A percentile compares a stretch with the other conserved stretches of the same genome.
Conservation (phyloP, 441 rosid species). For the Macaranga tanarius region DNA sequence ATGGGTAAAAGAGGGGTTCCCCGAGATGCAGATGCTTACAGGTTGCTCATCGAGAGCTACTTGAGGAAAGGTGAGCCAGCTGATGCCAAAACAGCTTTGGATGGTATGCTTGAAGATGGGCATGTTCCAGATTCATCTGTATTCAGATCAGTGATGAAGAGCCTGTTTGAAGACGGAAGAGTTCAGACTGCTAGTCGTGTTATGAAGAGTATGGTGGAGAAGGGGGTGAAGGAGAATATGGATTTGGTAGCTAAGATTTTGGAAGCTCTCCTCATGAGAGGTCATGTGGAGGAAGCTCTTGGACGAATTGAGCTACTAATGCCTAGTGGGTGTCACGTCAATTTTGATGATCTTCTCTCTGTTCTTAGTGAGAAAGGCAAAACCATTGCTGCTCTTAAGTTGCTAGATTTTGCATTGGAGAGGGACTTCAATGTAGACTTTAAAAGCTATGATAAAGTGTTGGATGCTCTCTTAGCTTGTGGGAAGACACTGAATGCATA, state of each 20-base stretch:
- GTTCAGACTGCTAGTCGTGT: slow-evolving; percentile 95
- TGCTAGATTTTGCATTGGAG: slow-evolving; percentile 72
- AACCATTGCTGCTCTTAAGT: slow-evolving; percentile 78
- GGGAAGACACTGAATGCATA: slow-evolving; percentile 95
- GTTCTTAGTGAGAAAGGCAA: slow-evolving; percentile 74
- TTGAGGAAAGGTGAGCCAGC: slow-evolving; percentile 93
- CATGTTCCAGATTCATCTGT: slow-evolving; percentile 63
- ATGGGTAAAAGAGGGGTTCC: slow-evolving; percentile 80
- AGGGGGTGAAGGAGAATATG: slow-evolving; percentile 69
- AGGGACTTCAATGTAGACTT: slow-evolving; percentile 58
- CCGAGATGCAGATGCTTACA: slow-evolving; percentile 66
- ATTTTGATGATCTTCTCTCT: slow-evolving; percentile 63
- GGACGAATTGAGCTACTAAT: slow-evolving; percentile 80
- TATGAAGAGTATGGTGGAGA: slow-evolving; percentile 84
- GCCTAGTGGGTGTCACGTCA: slow-evolving; percentile 48
- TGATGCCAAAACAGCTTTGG: slow-evolving; percentile 83
- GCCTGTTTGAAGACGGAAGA: slow-evolving; percentile 79
- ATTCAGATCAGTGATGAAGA: slow-evolving; percentile 76
- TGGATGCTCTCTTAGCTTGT: slow-evolving; percentile 72
- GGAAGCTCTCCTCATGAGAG: slow-evolving; percentile 85
- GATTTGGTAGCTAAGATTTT: slow-evolving; percentile 74
- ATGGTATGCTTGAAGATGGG: slow-evolving; percentile 84
- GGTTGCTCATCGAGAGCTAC: slow-evolving; percentile 74
- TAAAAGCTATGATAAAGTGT: slow-evolving; percentile 75
- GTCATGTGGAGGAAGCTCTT: slow-evolving; percentile 91